Base-by-base conservation (phyloP, 805 yeast genomes). In the Alloascoidea hylecoeti region DNA sequence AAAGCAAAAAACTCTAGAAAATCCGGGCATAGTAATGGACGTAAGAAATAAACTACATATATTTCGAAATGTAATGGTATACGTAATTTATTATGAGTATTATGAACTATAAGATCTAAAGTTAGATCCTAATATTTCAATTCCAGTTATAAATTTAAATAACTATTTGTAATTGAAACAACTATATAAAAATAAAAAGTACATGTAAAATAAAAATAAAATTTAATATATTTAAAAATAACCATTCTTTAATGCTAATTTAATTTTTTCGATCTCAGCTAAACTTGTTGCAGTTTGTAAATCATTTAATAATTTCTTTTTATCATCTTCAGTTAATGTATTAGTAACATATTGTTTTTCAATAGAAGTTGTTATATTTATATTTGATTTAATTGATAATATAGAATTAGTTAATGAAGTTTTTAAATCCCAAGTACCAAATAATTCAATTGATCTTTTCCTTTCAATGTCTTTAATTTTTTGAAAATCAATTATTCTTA, bases 261-360 rank as follows among this genome's bases (percentile, higher is more conserved):
- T 94, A 16, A 86, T 69, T 37, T 72, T 59, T 41, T 77, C 81
- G 4, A 86, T 81, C 44, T 88, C 96, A 4, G 70, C 81, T 41
- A 88, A 51, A 38, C 76, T 73, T 3, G 74, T 66, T 1, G 96
- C 94, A 19, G 57, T 60, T 38, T 66, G 63, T 40, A 88, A 60
- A 44, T 72, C 67, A 33, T 61, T 50, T 43, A 75, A 64, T 36
- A 88, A 55, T 35, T 58, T 56, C 12, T 55, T 53, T 40, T 63
- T 68, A 30, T 78, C 85, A 27, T 67, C 72, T 0, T 63, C 68
- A 1, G 76, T 61, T 46, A 83, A 60, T 42, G 13, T 9, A 9
- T 65, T 72, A 17, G 57, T 51, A 14, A 65, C 61, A 0, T 61
- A 61, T 15, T 46, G 46, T 27, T 54, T 51, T 52, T 64, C 52